Evolutionary conservation across 345 rosid species (phyloP).

Genomic region (Viola odorata): DNA sequence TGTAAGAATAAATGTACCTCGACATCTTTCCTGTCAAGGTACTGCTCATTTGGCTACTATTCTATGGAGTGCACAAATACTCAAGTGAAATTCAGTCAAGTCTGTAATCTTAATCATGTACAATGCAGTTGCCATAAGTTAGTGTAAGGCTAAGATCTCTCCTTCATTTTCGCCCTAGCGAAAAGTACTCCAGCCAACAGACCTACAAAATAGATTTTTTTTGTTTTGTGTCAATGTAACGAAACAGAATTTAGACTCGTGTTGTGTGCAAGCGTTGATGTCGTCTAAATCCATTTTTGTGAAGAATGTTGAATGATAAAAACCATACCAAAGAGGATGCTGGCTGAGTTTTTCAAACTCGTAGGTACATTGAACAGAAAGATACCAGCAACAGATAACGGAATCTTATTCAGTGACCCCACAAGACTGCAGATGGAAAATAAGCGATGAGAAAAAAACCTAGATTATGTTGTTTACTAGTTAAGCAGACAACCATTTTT

Average conservation of each 20-base stretch:
- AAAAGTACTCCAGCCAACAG: slow-evolving; percentile 86
- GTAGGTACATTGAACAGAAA: slow-evolving; percentile 87
- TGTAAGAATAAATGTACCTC: neutral
- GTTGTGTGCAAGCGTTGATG: neutral
- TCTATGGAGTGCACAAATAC: neutral
- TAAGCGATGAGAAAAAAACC: slow-evolving; percentile 10
- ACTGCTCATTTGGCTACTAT: neutral
- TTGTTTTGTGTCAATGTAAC: neutral
- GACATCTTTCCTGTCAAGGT: neutral
- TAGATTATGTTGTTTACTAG: neutral
- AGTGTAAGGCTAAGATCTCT: slow-evolving; percentile 37
- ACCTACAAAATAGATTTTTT: slow-evolving; percentile 38
- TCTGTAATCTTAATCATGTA: neutral
- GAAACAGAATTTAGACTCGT: neutral
- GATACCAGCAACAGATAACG: slow-evolving; percentile 78
- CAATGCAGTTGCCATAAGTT: neutral
- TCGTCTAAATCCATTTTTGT: neutral
- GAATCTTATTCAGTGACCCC: slow-evolving; percentile 94
- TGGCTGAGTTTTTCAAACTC: slow-evolving; percentile 82
- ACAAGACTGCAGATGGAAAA: slow-evolving; percentile 63
- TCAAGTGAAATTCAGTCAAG: neutral
- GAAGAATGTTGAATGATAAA: neutral
- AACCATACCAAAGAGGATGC: slow-evolving; percentile 82
- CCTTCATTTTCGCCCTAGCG: slow-evolving; percentile 85
- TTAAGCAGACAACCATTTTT: neutral